Conservation (phyloP, 2,329 filamentous ascomycete genomes). For the Chlorencoelia australis region DNA sequence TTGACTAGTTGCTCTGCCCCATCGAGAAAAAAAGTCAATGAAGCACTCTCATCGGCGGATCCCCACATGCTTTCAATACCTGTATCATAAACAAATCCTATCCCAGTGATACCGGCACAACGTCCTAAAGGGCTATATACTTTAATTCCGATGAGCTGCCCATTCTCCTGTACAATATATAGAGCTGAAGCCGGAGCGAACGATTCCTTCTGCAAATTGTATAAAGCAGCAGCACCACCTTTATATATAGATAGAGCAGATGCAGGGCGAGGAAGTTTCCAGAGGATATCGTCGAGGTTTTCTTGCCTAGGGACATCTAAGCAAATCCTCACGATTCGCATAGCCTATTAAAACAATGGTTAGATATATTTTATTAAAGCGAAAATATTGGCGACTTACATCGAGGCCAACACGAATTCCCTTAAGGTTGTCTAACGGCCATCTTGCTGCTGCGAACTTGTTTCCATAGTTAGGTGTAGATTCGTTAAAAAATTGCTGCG, state of each 20-base stretch:
- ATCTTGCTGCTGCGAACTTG: conserved; percentile 3
- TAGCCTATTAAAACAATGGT: conserved; percentile 5
- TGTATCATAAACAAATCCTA: conserved; percentile 7
- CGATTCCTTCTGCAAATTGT: conserved; percentile 5
- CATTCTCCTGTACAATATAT: conserved; percentile 1
- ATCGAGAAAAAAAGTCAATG: conserved; percentile 8
- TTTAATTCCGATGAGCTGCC: conserved; percentile 7
- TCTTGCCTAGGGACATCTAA: not conserved
- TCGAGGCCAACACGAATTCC: conserved; percentile 8
- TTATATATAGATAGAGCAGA: conserved; percentile 3
- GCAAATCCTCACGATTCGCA: conserved; percentile 8
- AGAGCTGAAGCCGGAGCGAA: conserved; percentile 9
- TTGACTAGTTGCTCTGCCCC: conserved; percentile 5
- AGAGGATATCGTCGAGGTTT: conserved; percentile 4
- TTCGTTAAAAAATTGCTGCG: conserved; percentile 1
- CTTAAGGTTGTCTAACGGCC: conserved; percentile 2
- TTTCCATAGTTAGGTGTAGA: too few species aligned
- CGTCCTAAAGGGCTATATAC: conserved; percentile 8
- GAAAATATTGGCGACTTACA: too few species aligned
- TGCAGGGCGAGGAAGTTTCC: conserved; percentile 3
- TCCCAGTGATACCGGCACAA: conserved; percentile 6
- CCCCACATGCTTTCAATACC: conserved; percentile 4
- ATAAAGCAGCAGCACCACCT: conserved; percentile 4
- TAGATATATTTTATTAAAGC: too few species aligned
- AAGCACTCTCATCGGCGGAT: conserved; percentile 5